Evolutionary conservation across 2,329 filamentous ascomycete species (phyloP).

Genomic region (Parafenestella ontariensis): DNA sequence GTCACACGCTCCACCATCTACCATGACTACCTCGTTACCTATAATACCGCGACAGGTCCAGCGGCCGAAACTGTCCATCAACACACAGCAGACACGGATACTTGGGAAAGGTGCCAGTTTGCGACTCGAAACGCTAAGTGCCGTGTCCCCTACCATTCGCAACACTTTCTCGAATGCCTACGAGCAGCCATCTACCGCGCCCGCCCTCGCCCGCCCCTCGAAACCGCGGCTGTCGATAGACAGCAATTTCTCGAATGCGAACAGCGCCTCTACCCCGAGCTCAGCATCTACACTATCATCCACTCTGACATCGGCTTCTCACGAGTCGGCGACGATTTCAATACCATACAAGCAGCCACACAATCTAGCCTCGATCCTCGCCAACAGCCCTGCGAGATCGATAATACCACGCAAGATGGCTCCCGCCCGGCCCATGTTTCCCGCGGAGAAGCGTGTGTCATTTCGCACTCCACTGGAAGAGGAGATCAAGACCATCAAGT

Average conservation of each 20-base stretch:
- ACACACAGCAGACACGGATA: constrained; percentile 60
- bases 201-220: constrained; percentile 32
- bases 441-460: constrained; percentile 63
- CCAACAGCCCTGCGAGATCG: constrained; percentile 53
- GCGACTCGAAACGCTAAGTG: constrained; percentile 60
- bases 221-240: constrained; percentile 44
- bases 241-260: constrained; percentile 32
- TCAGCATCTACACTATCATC: constrained; percentile 50
- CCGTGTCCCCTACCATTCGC: constrained; percentile 65
- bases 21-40: constrained; percentile 55
- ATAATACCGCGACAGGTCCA: constrained; percentile 49
- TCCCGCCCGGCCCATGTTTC: constrained; percentile 57
- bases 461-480: constrained; percentile 65
- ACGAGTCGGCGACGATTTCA: constrained; percentile 44
- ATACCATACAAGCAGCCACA: constrained; percentile 57
- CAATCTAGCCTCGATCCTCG: constrained; percentile 55
- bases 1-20: constrained; percentile 41
- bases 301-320: constrained; percentile 49
- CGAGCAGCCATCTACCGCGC: constrained; percentile 49
- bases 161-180: constrained; percentile 70
- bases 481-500: constrained; percentile 64
- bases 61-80: constrained; percentile 67
- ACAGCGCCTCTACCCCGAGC: constrained; percentile 41
- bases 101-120: constrained; percentile 63
- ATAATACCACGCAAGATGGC: constrained; percentile 51